Conservation (phyloP, 768 basidiomycete species). For the Amanita brunnescens region DNA sequence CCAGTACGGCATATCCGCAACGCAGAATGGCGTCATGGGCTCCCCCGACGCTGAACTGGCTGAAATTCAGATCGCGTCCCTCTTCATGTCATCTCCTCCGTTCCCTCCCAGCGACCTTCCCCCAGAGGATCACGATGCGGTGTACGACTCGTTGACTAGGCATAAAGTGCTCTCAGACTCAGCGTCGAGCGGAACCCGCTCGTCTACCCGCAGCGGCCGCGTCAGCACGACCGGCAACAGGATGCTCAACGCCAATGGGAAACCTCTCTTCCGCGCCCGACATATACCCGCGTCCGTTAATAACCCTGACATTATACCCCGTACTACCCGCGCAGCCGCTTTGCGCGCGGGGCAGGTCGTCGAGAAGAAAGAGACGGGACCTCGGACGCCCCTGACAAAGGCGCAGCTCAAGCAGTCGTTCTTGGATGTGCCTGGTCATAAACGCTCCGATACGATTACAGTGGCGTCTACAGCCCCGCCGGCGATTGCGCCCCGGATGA, state of each 20-base stretch:
- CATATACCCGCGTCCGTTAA: constrained; percentile 51
- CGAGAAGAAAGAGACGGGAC: constrained; percentile 33
- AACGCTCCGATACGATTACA: constrained; percentile 53
- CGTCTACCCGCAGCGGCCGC: constrained; percentile 32
- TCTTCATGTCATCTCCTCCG: constrained; percentile 79
- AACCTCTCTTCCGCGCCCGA: constrained; percentile 56
- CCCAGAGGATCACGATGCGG: constrained; percentile 26
- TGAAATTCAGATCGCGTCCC: constrained; percentile 67
- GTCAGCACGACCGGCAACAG: constrained; percentile 16
- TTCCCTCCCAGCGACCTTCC: constrained; percentile 65
- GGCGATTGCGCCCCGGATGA: constrained; percentile 63
- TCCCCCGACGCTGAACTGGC: constrained; percentile 59
- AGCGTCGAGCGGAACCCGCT: constrained; percentile 32
- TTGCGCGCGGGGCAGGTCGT: constrained; percentile 54
- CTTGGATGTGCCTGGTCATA: constrained; percentile 75
- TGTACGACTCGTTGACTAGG: constrained; percentile 38
- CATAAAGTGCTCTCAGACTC: constrained; percentile 22
- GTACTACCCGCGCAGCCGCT: constrained; percentile 66
- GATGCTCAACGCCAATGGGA: constrained; percentile 33
- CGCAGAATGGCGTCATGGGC: constrained; percentile 67
- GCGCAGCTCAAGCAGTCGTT: constrained; percentile 59
- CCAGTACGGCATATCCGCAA: constrained; percentile 45
- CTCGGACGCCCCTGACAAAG: constrained; percentile 49
- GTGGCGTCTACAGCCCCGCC: constrained; percentile 76
- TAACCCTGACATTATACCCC: constrained; percentile 65